Evolutionary conservation across 106 monocot species (phyloP), one percentile per base, ranked within the genome.

Genomic region (Cymbidium sinense): DNA sequence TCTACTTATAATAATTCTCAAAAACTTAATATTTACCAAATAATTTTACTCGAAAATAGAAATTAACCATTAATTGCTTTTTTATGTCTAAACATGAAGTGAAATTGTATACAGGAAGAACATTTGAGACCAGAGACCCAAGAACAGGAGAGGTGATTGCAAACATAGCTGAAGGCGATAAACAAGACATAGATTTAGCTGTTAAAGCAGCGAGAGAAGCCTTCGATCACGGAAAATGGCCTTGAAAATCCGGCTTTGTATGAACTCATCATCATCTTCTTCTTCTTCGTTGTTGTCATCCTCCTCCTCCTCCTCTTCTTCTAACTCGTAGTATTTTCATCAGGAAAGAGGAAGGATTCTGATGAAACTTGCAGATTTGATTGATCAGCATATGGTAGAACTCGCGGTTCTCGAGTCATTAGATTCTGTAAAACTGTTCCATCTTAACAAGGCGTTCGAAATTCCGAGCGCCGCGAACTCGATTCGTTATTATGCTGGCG

Each of bases 221-320:
- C 15, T 92, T 92, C 70, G 87, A 92, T 54, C 77, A 92, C 69
- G 92, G 92, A 61, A 73, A 80, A 18, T 92, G 92, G 92, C 92
- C 92, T 70, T 83, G 92, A 50, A 89, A 89, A 87, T 85, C 92
- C 1, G 92, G 89, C 79, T 92, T 62, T 79, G 92, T 92, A 85
- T 7, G n/a, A n/a, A n/a, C n/a, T n/a, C n/a, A n/a, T n/a, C n/a
- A n/a, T n/a, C n/a, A 78, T 21, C 10, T 10, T 41, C 67, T 3
- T 41, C 43, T 7, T 52, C 33, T 0, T 36, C 13, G 58, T 50
- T 71, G 7, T 11, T 18, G 0, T 74, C 37, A 39, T n/a, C 17
- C 33, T 5, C 19, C 73, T 23, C 64, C 25, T 80, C 37, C 10
- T 80, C 37, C 10, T 74, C 15, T 44, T 76, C 36, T 65, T 5